Base-by-base conservation (phyloP, 225 moss, liverwort and hornwort species). In the Sphagnum tenellum region DNA sequence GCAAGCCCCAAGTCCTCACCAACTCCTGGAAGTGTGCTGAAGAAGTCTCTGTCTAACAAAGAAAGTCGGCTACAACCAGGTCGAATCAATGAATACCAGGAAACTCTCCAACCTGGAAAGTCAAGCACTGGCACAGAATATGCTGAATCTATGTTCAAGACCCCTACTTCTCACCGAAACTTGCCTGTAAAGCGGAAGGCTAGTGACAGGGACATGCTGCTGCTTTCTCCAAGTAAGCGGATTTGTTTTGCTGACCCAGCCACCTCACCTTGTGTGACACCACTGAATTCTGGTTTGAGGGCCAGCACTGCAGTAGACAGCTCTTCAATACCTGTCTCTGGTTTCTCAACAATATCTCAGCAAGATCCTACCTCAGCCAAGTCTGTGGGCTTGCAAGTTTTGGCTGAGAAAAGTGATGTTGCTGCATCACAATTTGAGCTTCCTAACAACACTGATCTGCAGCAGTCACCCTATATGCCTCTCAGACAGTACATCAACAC, bases 161-260 rank as follows among this genome's bases (percentile, higher is more conserved):
- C 89, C 46, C 82, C 86, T 46, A 67, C 78, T 62, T 51, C 83
- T 55, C 14, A 59, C 63, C 98, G 93, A 46, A 75, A 79, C 63
- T 4, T 77, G 54, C 89, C 93, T 66, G 66, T 82, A 11, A 98
- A 98, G 78, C 89, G 98, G 46, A 98, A 93, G 72, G 86, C 89
- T 49, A 69, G 76, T 48, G 96, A 98, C 58, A 85, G 85, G 64
- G 92, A 92, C 64, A 55, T 78, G 45, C 71, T 87, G 52, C 87
- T 88, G 11, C 62, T 78, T 56, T 98, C 98, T 71, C 98, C 98
- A 47, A 89, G 76, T 74, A 98, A 98, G 73, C 85, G 93, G 70
- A 77, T 82, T 59, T 86, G 82, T 44, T 85, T 89, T 50, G 78
- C 83, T 57, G 98, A 98, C 71, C 76, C 79, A 62, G 74, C 80